Percentiles rank a stretch among this genome's conserved stretches.
phyloP scores from a whole-genome alignment of 192 early-diverging fungal species.

The Podila epicladia region DNA sequence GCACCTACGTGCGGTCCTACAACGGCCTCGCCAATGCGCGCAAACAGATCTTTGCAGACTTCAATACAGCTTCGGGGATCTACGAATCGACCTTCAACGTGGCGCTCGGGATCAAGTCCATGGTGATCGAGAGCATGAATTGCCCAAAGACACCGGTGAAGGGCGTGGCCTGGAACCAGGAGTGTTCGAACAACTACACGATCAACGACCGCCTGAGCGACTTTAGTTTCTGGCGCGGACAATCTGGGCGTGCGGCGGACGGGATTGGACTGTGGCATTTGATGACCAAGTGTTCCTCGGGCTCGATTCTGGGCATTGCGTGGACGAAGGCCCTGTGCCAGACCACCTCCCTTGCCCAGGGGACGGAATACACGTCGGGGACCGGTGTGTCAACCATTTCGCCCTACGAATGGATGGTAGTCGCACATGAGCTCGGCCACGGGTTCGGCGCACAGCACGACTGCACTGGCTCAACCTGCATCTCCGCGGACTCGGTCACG shows the following conservation, averaged over 20 bases:
- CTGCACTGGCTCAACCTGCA: constrained; percentile 74
- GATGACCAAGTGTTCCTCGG: constrained; percentile 78
- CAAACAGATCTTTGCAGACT: constrained; percentile 81
- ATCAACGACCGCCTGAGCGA: constrained; percentile 82
- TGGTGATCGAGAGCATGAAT: constrained; percentile 70
- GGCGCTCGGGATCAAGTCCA: constrained; percentile 76
- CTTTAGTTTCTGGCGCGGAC: constrained; percentile 88
- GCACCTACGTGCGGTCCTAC: constrained; percentile 56
- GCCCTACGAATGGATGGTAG: constrained; percentile 90
- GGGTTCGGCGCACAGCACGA: constrained; percentile 86
- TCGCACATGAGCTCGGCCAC: constrained; percentile 94
- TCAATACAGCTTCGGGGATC: constrained; percentile 83
- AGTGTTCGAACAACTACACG: constrained; percentile 72
- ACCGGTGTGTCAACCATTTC: constrained; percentile 85
- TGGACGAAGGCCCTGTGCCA: constrained; percentile 83
- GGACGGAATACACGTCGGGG: constrained; percentile 71
- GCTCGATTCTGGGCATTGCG: constrained; percentile 76
- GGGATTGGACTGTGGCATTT: constrained; percentile 89
- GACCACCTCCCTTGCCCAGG: constrained; percentile 56
- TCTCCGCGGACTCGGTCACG: constrained; percentile 40
- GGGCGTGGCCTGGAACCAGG: constrained; percentile 75
- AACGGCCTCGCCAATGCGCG: constrained; percentile 65
- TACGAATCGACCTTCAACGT: constrained; percentile 90
- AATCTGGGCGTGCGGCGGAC: constrained; percentile 58
- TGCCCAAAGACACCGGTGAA: constrained; percentile 59